Evolutionary conservation across 345 rosid species (phyloP).

Genomic region (Aurinia saxatilis): DNA sequence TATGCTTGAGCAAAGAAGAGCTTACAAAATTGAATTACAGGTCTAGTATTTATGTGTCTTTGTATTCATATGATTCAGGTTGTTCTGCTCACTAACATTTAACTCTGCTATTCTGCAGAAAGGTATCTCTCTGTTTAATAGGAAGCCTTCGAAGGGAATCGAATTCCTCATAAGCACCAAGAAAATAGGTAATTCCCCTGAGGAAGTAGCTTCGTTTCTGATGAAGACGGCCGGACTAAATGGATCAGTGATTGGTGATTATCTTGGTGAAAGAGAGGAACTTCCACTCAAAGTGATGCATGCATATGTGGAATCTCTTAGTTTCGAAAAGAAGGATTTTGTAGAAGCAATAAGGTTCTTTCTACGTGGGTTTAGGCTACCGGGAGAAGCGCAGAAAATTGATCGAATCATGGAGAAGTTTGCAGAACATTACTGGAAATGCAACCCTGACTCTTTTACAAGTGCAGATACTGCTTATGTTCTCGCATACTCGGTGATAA

Average conservation of each 20-base stretch:
- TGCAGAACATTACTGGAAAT: conserved; percentile 96
- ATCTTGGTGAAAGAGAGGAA: conserved; percentile 94
- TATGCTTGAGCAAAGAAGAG: conserved; percentile 81
- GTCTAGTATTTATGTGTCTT: conserved; percentile 23
- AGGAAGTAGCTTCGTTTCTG: conserved; percentile 85
- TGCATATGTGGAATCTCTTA: conserved; percentile 92
- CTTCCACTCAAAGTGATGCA: conserved; percentile 90
- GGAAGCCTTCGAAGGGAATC: conserved; percentile 89
- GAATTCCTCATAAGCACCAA: conserved; percentile 68
- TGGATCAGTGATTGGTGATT: conserved; percentile 90
- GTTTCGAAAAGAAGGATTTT: conserved; percentile 66
- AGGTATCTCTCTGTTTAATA: conserved; percentile 71
- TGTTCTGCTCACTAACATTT: conserved; percentile 7
- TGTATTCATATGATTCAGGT: background rate
- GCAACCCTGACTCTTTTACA: conserved; percentile 82
- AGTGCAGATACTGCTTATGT: conserved; percentile 98
- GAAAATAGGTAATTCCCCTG: conserved; percentile 69
- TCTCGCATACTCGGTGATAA: conserved; percentile 90
- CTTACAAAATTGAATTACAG: conserved; percentile 92
- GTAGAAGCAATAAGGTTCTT: conserved; percentile 92
- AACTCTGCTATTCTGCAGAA: conserved; percentile 51
- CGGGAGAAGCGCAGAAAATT: conserved; percentile 98
- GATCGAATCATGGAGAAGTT: conserved; percentile 97
- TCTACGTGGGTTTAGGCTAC: conserved; percentile 85
- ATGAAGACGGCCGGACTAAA: conserved; percentile 68